Evolutionary conservation across 164 flowering plant genomes (phyloP), one percentile per base, ranked within the genome.

Genomic region (Cinnamomum micranthum): DNA sequence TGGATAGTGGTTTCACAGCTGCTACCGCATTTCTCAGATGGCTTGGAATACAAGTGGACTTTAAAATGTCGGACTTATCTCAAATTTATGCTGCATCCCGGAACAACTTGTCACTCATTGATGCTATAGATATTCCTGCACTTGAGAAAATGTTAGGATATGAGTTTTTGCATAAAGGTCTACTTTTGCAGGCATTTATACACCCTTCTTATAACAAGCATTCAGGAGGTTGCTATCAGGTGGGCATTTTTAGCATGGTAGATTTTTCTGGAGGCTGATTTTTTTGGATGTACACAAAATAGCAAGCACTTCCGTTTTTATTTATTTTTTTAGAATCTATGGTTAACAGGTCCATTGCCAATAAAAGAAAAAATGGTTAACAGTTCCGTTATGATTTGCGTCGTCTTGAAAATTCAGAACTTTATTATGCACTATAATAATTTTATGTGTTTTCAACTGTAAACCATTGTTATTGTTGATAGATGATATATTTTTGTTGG

Each of bases 191-290:
- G 84, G 98, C 99, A 59, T 86, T 94, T 82, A 73, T 92, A 22
- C 99, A 96, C 82, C 97, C 99, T 74, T 96, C 99, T 35, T 89
- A 81, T 81, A 87, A 83, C 78, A 82, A 80, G 75, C 90, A 84
- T 79, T 85, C 85, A 28, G 98, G 98, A 77, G 97, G 97, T 67
- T 92, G 98, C 81, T 96, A 94, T 81, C 99, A 95, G 97, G 99
- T 95, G 77, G 52, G 68, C 66, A 71, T 33, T 70, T 64, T 31
- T 75, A 27, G 47, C 20, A 20, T 25, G 71, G 52, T 67, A 14
- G 22, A 55, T 31, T 19, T 74, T 22, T 41, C 7, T 47, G 24
- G 17, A 55, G 13, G 17, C 6, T 55, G 60, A 3, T 55, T 55
- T 55, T 55, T 55, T 7, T 41, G 47, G 11, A 41, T 9, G 47